Base-by-base conservation (phyloP, 2,329 filamentous ascomycete species). In the Lojkania enalia region DNA sequence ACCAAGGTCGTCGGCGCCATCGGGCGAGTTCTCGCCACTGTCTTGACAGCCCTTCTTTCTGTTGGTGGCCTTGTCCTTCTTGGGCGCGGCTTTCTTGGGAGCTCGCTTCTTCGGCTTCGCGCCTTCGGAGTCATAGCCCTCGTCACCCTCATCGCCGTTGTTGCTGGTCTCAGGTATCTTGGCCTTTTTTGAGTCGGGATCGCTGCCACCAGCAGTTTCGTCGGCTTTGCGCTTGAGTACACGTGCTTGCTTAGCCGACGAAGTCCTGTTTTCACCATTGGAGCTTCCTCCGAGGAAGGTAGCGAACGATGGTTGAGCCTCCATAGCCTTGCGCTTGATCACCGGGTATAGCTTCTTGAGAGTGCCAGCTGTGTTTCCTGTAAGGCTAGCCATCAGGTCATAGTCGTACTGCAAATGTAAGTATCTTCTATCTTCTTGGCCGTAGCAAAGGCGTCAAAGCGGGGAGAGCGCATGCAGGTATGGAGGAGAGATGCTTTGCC, bases 341-440 rank as follows among this genome's bases (percentile, higher is more conserved):
- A 55, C 55, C 0, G 65, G 65, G 52, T 55, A 64, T 51, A 66
- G 60, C 57, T 69, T 69, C 55, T 64, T 63, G 35, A 65, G 55
- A 0, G 60, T 54, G 21, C 63, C 61, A 13, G 47, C 47, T 0
- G 64, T 67, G 49, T 65, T 61, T 32, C 57, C 55, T 0, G 62
- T 60, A 2, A 69, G 48, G 3, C 33, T 49, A 0, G 58, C 58
- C 56, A 69, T 63, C 11, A 61, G 18, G 0, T 60, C 52, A 27
- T 59, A 69, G 46, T 69, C 57, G 42, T 56, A 63, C 63, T 66
- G 30, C 14, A 2, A 3, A 5, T 1, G 4, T 35, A 5, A 16
- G 16, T 35, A n/a, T n/a, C n/a, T n/a, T n/a, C n/a, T n/a, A n/a
- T n/a, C n/a, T n/a, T n/a, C n/a, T n/a, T n/a, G n/a, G n/a, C n/a